Base-by-base conservation (phyloP, 805 yeast genomes). In the Cyberlindnera mississippiensis region DNA sequence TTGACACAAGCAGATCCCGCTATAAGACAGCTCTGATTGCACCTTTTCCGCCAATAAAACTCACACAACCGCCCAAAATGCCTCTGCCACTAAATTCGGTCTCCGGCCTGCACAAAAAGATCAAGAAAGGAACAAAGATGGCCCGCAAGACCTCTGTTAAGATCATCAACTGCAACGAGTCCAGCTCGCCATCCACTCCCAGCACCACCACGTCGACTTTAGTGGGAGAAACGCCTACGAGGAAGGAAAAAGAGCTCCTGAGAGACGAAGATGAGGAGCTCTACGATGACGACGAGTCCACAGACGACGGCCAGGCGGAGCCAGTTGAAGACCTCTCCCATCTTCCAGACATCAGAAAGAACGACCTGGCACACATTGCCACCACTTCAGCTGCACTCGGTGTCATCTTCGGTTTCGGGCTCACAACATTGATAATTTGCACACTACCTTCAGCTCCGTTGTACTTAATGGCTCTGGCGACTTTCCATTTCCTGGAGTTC, bases 401-500 rank as follows among this genome's bases (percentile, higher is more conserved):
- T 1, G 43, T 57, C 1, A 20, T 68, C 1, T 52, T 67, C 10
- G 83, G 83, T 1, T 31, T 57, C 1, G 58, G 70, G 0, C 5
- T 66, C 0, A 64, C 66, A 0, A 40, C 64, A 0, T 6, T 65
- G 2, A 57, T 63, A 5, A 41, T 48, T 10, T 38, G 61, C 2
- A 41, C 42, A 2, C 63, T 68, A 49, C 62, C 57, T 32, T 61
- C 67, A 6, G 57, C 69, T 22, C 55, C 74, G 4, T 13, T 78
- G 0, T 88, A 85, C 58, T 44, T 83, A 9, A 59, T 71, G 10
- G 59, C 75, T 1, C 57, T 85, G 9, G 60, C 82, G 3, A 20
- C 72, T 0, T 93, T 91, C 64, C 98, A 93, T 60, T 75, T 85
- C 52, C 59, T 86, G 16, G 99, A 93, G 64, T 93, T 82, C 59